These are phyloP conservation scores for Rhodotorula sp. DNA, from an alignment of 1,284 basidiomycete genomes.

Conservation along the genomic window DNA sequence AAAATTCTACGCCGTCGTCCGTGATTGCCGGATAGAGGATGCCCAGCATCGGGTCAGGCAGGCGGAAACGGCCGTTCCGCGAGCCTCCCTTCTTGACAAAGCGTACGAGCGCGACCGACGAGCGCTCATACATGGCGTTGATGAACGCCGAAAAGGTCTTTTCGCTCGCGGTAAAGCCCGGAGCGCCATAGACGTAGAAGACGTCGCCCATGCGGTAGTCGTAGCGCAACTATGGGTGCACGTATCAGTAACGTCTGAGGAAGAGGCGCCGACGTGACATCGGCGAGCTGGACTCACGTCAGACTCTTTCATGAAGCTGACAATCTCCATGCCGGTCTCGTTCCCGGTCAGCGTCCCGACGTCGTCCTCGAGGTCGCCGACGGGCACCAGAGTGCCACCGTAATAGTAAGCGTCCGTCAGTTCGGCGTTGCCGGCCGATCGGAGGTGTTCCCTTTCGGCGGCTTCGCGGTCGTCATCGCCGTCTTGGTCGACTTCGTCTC, in stretches of 20 bases:
- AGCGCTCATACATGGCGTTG: conserved; percentile 69
- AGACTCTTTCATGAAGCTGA: conserved; percentile 70
- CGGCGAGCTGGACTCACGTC: conserved; percentile 55
- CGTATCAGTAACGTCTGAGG: neutral
- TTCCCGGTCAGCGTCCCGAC: conserved; percentile 70
- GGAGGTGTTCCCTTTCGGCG: neutral
- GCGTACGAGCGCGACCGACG: conserved; percentile 71
- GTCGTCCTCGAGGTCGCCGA: conserved; percentile 62
- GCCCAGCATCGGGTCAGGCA: conserved; percentile 77
- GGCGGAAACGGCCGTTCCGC: conserved; percentile 46
- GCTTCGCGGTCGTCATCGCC: neutral
- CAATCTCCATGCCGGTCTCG: conserved; percentile 78
- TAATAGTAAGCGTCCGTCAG: conserved; percentile 85
- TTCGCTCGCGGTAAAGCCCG: conserved; percentile 66
- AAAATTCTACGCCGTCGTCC: conserved; percentile 61
- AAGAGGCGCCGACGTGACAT: neutral
- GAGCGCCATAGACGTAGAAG: conserved; percentile 79
- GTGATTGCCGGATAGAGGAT: conserved; percentile 56
- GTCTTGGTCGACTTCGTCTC: conserved; percentile 18
- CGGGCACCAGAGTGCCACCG: conserved; percentile 81
- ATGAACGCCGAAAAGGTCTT: conserved; percentile 81
- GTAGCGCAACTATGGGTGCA: conserved; percentile 62
- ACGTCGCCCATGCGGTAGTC: conserved; percentile 83
- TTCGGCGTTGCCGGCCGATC: neutral
- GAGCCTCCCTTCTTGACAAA: conserved; percentile 62